Conservation (phyloP, 306 rosid species). For the Spatholobus suberectus region DNA sequence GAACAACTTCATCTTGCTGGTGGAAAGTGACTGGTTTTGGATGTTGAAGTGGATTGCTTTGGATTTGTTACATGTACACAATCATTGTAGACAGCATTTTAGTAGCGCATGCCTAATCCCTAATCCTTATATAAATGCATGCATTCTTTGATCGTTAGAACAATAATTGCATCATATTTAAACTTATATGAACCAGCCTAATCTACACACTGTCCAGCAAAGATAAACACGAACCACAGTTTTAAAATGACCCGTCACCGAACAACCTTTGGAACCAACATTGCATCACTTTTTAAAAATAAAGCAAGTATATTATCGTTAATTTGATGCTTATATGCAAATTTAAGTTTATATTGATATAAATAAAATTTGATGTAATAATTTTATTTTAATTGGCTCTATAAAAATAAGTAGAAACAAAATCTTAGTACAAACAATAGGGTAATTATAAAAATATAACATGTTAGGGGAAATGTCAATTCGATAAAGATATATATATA, state of each 20-base stretch:
- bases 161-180: constrained; percentile 30
- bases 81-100: constrained; percentile 11
- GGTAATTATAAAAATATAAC: not conserved
- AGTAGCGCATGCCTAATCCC: not conserved
- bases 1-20: not conserved
- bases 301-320: not conserved
- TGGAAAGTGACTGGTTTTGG: constrained; percentile 15
- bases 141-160: not conserved
- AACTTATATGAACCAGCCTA: not conserved
- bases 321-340: not conserved
- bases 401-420: not conserved
- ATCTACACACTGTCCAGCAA: not conserved
- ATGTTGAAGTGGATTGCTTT: constrained; percentile 28
- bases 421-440: not conserved
- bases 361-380: not conserved
- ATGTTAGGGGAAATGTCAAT: not conserved
- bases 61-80: not conserved
- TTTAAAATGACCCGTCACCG: constrained; percentile 30
- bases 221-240: constrained; percentile 35
- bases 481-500: not conserved
- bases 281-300: not conserved
- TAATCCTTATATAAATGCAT: not conserved
- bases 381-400: not conserved
- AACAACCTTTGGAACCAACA: constrained; percentile 5
- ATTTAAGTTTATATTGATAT: not conserved